These are phyloP conservation scores for Nannochloropsis oceanica DNA, from an alignment of 108 stramenopile species.

Conservation along the genomic window DNA sequence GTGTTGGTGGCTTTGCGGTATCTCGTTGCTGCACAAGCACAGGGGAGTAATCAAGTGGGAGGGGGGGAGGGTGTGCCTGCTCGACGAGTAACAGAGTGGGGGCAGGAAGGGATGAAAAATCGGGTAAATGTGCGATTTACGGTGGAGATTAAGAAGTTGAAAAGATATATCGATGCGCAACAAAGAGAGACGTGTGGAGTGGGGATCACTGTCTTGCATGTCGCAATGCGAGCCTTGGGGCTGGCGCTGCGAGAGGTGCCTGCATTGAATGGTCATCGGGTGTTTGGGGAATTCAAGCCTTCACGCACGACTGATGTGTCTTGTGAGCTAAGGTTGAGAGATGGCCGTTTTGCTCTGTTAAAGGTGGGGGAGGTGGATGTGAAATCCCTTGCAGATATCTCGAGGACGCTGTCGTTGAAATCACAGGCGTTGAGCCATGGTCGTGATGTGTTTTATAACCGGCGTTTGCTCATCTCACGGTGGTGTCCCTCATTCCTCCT, in stretches of 20 bases:
- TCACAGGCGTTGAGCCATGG: not conserved
- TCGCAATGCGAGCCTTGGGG: not conserved
- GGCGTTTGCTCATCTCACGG: not conserved
- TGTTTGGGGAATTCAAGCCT: not conserved
- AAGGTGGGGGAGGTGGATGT: not conserved
- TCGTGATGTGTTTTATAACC: not conserved
- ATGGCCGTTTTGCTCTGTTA: not conserved
- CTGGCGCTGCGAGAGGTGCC: not conserved
- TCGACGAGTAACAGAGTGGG: not conserved
- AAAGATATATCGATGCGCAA: not conserved
- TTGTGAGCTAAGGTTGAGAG: not conserved
- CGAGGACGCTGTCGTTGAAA: not conserved
- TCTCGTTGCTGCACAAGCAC: not conserved
- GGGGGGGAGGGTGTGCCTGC: not conserved
- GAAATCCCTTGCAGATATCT: not conserved
- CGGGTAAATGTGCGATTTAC: not conserved
- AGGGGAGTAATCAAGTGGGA: not conserved
- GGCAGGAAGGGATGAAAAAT: not conserved
- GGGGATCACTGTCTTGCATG: not conserved
- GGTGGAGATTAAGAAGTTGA: not conserved
- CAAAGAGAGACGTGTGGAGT: not conserved
- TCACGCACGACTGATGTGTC: not conserved
- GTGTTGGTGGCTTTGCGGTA: not conserved
- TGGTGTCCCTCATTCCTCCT: not conserved
- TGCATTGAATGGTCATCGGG: not conserved